These are phyloP conservation scores for Glutinoglossum americanum DNA, from an alignment of 495 filamentous ascomycete species.

Conservation along the genomic window DNA sequence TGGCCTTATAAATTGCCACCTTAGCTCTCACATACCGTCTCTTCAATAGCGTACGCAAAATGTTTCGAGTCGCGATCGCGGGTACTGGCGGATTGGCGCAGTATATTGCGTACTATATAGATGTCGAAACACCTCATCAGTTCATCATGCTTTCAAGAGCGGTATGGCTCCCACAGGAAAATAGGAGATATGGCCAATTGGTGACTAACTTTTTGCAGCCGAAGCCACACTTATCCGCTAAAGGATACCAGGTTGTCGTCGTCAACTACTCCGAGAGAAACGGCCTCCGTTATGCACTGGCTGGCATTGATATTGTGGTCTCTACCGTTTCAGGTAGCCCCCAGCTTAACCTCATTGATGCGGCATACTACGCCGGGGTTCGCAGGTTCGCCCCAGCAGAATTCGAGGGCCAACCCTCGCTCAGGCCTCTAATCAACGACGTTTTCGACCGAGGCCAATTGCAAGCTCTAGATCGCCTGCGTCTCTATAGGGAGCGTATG, in stretches of 20 bases:
- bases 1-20: not conserved
- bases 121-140: conserved; percentile 33
- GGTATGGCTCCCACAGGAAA: conserved; percentile 20
- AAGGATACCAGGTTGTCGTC: conserved; percentile 34
- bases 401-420: conserved; percentile 38
- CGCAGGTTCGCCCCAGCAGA: conserved; percentile 52
- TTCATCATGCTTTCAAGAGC: conserved; percentile 44
- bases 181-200: not conserved
- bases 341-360: conserved; percentile 52
- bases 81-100: conserved; percentile 47
- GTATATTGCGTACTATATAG: conserved; percentile 36
- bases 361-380: conserved; percentile 40
- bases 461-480: conserved; percentile 31
- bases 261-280: conserved; percentile 38
- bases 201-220: conserved; percentile 5
- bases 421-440: conserved; percentile 19
- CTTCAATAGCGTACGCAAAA: conserved; percentile 8
- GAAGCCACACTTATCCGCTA: conserved; percentile 16
- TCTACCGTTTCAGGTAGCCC: conserved; percentile 44
- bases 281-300: conserved; percentile 36
- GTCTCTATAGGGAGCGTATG: conserved; percentile 29
- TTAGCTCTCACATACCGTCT: not conserved
- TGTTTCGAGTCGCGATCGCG: conserved; percentile 55
- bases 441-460: conserved; percentile 33
- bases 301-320: conserved; percentile 51